Evolutionary conservation across 1,139 yeast genomes (phyloP), one percentile per base, ranked within the genome.

Genomic region (Geotrichum candidum): DNA sequence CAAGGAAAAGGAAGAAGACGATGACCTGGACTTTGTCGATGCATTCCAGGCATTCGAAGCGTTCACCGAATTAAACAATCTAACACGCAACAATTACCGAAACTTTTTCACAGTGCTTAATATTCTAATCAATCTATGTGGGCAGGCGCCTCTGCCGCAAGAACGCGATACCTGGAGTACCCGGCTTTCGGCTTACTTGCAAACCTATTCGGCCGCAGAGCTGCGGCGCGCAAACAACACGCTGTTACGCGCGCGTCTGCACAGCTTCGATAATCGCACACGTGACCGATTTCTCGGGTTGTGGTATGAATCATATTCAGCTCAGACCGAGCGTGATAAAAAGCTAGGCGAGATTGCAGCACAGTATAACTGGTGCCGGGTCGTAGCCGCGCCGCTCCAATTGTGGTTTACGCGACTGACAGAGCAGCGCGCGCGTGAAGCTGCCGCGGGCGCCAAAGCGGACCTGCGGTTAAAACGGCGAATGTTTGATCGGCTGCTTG

Each of bases 1-100:
- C 29, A 10, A 5, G 31, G 7, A 38, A 52, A 48, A 41, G 10
- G 46, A 48, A 18, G 58, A 22, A 5, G 33, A 55, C 7, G 33
- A 46, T 7, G 56, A 57, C 4, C 51, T 61, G 27, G 68, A 67
- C 51, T 68, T 69, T 56, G 64, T 69, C 3, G 68, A 67, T 54
- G 63, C 69, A 29, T 68, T 66, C 57, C 62, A 61, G 48, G 65
- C 68, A 7, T 69, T 69, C 53, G 67, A 68, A 38, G 61, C 66
- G 2, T 70, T 68, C 54, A 65, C 64, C 33, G 60, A 63, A 35
- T 62, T 66, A 25, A 69, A 69, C 56, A 53, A 63, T 10, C 60
- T 69, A 48, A 56, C 62, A 3, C 62, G 63, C 11, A 35, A 13
- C 11, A 53, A 46, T 29, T 61, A 58, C 31, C 29, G 46, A 22